phyloP scores from a whole-genome alignment of 768 basidiomycete species.

The Suillus tomentosus region DNA sequence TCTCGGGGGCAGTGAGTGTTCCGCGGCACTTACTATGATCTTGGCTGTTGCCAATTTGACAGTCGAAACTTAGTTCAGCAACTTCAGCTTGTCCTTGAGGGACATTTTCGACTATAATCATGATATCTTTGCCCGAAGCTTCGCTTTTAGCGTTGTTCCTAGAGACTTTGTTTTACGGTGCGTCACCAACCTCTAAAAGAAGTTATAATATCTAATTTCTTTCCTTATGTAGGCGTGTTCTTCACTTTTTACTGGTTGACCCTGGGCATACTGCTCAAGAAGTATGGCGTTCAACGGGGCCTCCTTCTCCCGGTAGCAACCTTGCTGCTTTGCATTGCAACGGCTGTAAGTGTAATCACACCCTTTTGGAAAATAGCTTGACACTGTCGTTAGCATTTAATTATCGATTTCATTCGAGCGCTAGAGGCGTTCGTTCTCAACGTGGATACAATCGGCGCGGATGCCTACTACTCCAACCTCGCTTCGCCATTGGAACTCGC shows the following conservation, averaged over 20 bases:
- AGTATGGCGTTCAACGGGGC: not conserved
- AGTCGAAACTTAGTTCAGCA: too few species aligned
- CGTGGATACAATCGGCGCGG: not conserved
- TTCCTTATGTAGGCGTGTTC: not conserved
- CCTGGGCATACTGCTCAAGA: too few species aligned
- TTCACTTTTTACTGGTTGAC: not conserved
- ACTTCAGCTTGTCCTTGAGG: too few species aligned
- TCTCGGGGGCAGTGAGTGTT: too few species aligned
- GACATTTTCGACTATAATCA: too few species aligned
- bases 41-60: too few species aligned
- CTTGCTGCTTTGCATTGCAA: not conserved
- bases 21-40: too few species aligned
- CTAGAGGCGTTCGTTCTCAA: not conserved
- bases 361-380: not conserved
- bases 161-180: not conserved
- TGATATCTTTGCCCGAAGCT: not conserved
- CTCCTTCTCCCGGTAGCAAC: not conserved
- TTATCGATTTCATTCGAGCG: not conserved
- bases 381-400: not conserved
- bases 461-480: not conserved
- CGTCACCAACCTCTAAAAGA: not conserved
- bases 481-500: constrained; percentile 1
- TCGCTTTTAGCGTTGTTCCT: not conserved
- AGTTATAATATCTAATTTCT: not conserved
- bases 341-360: not conserved